Conservation (phyloP, 495 filamentous ascomycete genomes). For the Daldinia decipiens region DNA sequence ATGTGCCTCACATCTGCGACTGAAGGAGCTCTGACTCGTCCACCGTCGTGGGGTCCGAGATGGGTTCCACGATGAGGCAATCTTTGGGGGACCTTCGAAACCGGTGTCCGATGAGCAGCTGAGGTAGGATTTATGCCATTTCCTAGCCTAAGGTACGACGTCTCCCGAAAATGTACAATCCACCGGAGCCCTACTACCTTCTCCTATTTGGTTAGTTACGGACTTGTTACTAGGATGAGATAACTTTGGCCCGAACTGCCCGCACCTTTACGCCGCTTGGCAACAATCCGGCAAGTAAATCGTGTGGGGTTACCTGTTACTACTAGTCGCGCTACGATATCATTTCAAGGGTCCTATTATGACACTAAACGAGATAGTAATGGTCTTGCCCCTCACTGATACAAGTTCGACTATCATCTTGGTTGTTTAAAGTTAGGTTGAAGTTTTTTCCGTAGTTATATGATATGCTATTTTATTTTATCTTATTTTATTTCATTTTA, state of each 20-base stretch:
- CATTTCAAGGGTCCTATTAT: conserved; percentile 26
- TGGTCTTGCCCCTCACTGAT: conserved; percentile 26
- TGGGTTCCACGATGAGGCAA: conserved; percentile 12
- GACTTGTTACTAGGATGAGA: conserved; percentile 25
- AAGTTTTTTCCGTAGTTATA: conserved; percentile 6
- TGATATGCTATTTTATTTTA: not conserved
- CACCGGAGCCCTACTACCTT: conserved; percentile 9
- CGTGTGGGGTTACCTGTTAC: conserved; percentile 34
- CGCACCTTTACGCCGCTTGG: conserved; percentile 40
- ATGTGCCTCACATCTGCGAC: conserved; percentile 17
- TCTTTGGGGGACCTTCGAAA: not conserved
- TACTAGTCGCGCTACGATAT: conserved; percentile 31
- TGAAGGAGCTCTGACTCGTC: conserved; percentile 25
- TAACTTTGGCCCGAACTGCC: conserved; percentile 29
- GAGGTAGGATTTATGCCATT: conserved; percentile 21
- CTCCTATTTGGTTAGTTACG: conserved; percentile 23
- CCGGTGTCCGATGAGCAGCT: conserved; percentile 1
- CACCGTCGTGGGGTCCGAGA: conserved; percentile 14
- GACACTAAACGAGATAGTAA: conserved; percentile 29
- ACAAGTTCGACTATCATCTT: conserved; percentile 18
- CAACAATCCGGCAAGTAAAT: conserved; percentile 41
- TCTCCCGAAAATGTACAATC: conserved; percentile 17
- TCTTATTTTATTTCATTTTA: not conserved
- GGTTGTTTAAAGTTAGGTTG: conserved; percentile 11
- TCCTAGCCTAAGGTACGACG: conserved; percentile 6